Evolutionary conservation across 2,329 filamentous ascomycete genomes (phyloP), one percentile per base, ranked within the genome.

Genomic region (Fusarium mundagurra): DNA sequence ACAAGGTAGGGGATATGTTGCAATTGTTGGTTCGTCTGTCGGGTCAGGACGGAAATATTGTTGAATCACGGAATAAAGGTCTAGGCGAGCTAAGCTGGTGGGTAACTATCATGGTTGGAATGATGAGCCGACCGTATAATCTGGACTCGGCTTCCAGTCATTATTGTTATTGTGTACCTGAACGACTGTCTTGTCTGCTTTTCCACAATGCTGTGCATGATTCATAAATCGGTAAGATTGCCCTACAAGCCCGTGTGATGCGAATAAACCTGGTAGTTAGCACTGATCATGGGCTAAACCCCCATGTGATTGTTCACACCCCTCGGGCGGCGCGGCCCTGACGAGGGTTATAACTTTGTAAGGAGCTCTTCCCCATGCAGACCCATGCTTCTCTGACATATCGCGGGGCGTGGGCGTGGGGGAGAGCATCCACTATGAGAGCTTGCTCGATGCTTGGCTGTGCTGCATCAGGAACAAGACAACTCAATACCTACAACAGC

Each of bases 321-420:
- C 72, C 61, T 70, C 53, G 31, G 29, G 39, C 57, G 50, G 63
- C 41, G 57, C 61, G 43, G 48, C 50, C 51, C 47, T 72, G 48
- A n/a, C 72, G 47, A 57, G 72, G 68, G 50, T 64, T 61, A 54
- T 27, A 43, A 48, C 38, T 67, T 57, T 63, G 45, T 38, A 61
- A 58, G 48, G 68, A 63, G 58, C 41, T 61, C 57, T 75, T 70
- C 72, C 64, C 72, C 72, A 70, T 74, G 53, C 44, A 45, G 44
- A 63, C 64, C 72, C 69, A 62, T 74, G 72, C 61, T 55, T 36
- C 27, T 75, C 69, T 73, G 57, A 59, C 72, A 74, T 75, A 60
- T 70, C 64, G 69, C 54, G 69, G 72, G 61, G 69, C 71, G 50
- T 58, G 57, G 58, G 60, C 69, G 72, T 74, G 72, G 72, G 72